phyloP scores from a whole-genome alignment of 768 basidiomycete genomes.

The Boletales sp. region DNA sequence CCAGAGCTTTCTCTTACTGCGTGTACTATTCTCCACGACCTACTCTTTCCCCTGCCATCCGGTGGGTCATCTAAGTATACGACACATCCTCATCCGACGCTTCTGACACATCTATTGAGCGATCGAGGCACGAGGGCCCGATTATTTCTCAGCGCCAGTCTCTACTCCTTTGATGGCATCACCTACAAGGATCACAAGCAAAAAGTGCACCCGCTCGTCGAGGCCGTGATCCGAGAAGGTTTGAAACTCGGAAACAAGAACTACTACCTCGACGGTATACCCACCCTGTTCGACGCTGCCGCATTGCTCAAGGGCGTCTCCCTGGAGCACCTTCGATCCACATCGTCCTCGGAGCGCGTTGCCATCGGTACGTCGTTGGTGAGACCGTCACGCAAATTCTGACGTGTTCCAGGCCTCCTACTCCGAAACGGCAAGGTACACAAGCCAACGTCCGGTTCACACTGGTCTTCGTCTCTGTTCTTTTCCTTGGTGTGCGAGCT shows the following conservation, averaged over 20 bases:
- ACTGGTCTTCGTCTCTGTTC: constrained; percentile 69
- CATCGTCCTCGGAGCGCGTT: constrained; percentile 46
- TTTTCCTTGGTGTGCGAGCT: constrained; percentile 78
- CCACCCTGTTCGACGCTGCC: constrained; percentile 57
- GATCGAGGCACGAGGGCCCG: constrained; percentile 43
- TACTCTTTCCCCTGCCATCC: constrained; percentile 34
- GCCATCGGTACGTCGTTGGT: constrained; percentile 47
- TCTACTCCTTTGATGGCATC: constrained; percentile 66
- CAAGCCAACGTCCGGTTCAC: constrained; percentile 53
- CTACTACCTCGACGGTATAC: constrained; percentile 75
- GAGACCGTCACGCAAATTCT: neutral
- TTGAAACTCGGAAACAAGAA: constrained; percentile 79
- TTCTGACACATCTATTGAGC: constrained; percentile 31
- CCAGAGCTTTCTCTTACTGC: constrained; percentile 48
- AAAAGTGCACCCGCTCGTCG: constrained; percentile 53
- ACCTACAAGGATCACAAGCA: constrained; percentile 64
- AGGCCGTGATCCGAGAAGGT: constrained; percentile 75
- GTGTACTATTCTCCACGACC: constrained; percentile 52
- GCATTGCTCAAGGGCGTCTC: constrained; percentile 34
- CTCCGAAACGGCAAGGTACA: constrained; percentile 68
- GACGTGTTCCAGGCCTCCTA: constrained; percentile 48
- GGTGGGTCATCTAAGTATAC: constrained; percentile 9
- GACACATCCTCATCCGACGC: constrained; percentile 32
- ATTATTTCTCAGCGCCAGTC: constrained; percentile 73
- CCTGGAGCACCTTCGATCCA: constrained; percentile 33